phyloP scores from a whole-genome alignment of 2,329 filamentous ascomycete genomes.

The Leptographium galeiforme region DNA sequence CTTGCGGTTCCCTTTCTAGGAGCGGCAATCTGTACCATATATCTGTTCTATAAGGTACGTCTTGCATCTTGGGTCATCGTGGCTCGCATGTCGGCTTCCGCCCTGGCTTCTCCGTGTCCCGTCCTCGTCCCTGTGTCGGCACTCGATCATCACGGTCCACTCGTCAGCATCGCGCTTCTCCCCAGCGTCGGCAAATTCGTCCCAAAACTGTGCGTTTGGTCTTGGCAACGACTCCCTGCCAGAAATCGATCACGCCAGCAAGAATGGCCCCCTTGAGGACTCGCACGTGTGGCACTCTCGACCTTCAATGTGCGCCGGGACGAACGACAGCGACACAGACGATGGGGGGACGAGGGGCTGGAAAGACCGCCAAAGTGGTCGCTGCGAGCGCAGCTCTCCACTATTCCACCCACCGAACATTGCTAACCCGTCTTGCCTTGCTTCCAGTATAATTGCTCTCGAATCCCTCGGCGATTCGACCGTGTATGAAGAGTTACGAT shows the following conservation, averaged over 20 bases:
- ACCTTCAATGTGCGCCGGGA: no score
- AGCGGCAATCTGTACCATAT: constrained; percentile 12
- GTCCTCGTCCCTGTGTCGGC: not conserved
- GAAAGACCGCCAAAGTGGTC: not conserved
- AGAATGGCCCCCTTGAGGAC: no score
- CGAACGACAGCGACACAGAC: not conserved
- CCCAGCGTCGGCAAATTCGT: no score
- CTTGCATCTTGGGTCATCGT: not conserved
- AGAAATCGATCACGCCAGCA: no score
- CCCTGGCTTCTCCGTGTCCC: not conserved
- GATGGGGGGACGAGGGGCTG: not conserved
- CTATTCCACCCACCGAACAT: not conserved
- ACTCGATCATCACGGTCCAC: no score
- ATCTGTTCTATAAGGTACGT: constrained; percentile 11
- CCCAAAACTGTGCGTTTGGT: no score
- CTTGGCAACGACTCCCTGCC: no score
- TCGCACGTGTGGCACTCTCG: no score
- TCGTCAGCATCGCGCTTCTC: no score
- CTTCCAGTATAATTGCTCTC: constrained; percentile 5
- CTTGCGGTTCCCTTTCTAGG: not conserved
- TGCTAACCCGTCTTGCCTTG: not conserved
- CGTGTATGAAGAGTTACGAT: constrained; percentile 12
- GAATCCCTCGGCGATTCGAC: constrained; percentile 5
- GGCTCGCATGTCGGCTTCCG: not conserved
- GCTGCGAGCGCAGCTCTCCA: not conserved